phyloP scores from a whole-genome alignment of 2,329 filamentous ascomycete species.

The Diaporthe ampelina region DNA sequence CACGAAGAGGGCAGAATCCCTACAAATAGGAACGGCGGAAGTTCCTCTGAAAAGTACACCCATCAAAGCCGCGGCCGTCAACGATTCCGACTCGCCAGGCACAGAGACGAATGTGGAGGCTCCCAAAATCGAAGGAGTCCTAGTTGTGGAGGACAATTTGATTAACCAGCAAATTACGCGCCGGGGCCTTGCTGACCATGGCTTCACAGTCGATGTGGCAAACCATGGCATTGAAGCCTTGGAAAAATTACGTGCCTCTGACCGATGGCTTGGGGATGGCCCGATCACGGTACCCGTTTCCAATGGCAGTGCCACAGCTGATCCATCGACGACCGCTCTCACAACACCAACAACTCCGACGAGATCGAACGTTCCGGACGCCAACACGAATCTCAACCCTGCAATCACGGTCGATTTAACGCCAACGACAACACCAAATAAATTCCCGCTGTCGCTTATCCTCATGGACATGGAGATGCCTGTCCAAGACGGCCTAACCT shows the following conservation, averaged over 20 bases:
- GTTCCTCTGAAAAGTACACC: constrained; percentile 40
- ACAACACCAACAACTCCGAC: constrained; percentile 29
- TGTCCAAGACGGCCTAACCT: constrained; percentile 78
- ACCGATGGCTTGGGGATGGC: constrained; percentile 44
- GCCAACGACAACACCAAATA: constrained; percentile 27
- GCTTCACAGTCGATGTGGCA: constrained; percentile 66
- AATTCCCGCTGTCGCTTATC: constrained; percentile 69
- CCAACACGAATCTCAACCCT: not conserved
- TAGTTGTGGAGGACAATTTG: constrained; percentile 73
- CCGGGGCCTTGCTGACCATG: constrained; percentile 63
- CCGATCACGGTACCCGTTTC: constrained; percentile 18
- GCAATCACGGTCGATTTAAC: constrained; percentile 23
- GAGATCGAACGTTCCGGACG: not conserved
- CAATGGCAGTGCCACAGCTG: constrained; percentile 28
- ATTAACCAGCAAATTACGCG: constrained; percentile 71
- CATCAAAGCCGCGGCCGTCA: constrained; percentile 16
- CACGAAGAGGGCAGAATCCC: constrained; percentile 41
- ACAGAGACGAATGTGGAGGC: constrained; percentile 32
- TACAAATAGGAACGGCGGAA: constrained; percentile 41
- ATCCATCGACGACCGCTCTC: not conserved
- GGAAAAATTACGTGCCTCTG: constrained; percentile 56
- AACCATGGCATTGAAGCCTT: constrained; percentile 54
- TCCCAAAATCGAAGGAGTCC: constrained; percentile 57
- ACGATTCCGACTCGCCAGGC: constrained; percentile 24
- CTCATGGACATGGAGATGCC: constrained; percentile 87